Conservation (phyloP, 129 eudicot genomes). For the Escallonia herrerae region DNA sequence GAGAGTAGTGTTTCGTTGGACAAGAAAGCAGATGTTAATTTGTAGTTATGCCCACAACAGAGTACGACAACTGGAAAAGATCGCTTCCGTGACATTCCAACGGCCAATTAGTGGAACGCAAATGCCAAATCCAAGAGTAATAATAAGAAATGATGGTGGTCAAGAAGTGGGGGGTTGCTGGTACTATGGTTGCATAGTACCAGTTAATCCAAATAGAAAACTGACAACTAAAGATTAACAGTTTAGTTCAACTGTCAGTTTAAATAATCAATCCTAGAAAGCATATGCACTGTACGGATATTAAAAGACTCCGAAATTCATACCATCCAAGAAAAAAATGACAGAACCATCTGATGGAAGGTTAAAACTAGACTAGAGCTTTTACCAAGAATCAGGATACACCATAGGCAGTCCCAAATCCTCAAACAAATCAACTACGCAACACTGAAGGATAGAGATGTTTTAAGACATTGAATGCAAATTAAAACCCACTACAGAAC, state of each 20-base stretch:
- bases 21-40: slow-evolving; percentile 2
- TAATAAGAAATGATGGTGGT: too few relatives aligned
- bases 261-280: background rate
- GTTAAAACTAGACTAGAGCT: slow-evolving; percentile 16
- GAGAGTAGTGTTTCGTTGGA: background rate
- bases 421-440: slow-evolving; percentile 18
- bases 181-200: too few relatives aligned
- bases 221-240: too few relatives aligned
- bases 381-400: slow-evolving; percentile 7
- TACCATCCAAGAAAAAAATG: too few relatives aligned
- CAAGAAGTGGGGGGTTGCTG: too few relatives aligned
- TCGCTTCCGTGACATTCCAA: too few relatives aligned
- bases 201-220: too few relatives aligned
- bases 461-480: slow-evolving; percentile 3
- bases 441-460: slow-evolving; percentile 22
- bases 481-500: slow-evolving; percentile 28
- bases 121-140: too few relatives aligned
- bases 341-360: slow-evolving; percentile 22
- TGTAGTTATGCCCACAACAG: background rate
- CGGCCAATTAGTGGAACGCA: too few relatives aligned
- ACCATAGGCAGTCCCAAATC: background rate
- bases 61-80: too few relatives aligned
- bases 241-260: background rate
- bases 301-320: too few relatives aligned
- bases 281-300: background rate